Conservation (phyloP, 441 rosid species). For the Euphorbia schlechtendalii region DNA sequence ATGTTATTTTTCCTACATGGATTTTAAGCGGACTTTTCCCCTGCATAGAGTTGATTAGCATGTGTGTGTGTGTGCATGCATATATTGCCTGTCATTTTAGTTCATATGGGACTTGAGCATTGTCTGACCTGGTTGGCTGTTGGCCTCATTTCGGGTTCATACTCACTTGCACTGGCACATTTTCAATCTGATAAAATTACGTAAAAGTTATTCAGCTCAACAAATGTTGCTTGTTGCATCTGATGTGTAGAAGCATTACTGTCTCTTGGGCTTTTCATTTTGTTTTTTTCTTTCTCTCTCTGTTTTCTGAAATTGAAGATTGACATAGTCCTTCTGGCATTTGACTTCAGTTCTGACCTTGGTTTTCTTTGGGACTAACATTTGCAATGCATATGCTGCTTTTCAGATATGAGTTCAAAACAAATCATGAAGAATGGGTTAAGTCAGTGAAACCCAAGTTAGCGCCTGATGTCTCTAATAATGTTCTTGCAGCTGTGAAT, state of each 20-base stretch:
- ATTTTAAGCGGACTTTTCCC: not conserved
- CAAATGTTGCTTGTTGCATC: no score
- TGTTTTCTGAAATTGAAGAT: not conserved
- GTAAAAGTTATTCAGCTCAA: not conserved
- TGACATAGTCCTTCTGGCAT: not conserved
- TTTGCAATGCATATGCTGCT: slow-evolving; percentile 12
- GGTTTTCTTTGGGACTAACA: slow-evolving; percentile 17
- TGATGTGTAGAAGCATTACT: not conserved
- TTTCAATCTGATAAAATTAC: not conserved
- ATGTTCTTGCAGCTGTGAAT: slow-evolving; percentile 52
- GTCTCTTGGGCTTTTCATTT: not conserved
- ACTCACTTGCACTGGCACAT: not conserved
- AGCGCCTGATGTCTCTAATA: slow-evolving; percentile 50
- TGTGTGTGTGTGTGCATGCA: no score
- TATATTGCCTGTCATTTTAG: not conserved
- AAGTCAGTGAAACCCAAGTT: slow-evolving; percentile 65
- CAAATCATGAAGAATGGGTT: slow-evolving; percentile 91
- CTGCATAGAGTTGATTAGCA: no score
- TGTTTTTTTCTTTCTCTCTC: not conserved
- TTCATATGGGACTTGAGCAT: not conserved
- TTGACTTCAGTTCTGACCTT: slow-evolving; percentile 8
- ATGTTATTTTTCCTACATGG: not conserved
- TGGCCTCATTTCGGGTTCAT: slow-evolving; percentile 3
- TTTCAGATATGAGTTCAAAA: slow-evolving; percentile 80
- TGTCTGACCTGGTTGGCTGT: slow-evolving; percentile 4